A percentile compares a stretch with the other conserved stretches of the same genome.
These are phyloP conservation scores for Pleoardoris graminearum DNA, from an alignment of 2,329 filamentous ascomycete genomes.

Conservation along the genomic window DNA sequence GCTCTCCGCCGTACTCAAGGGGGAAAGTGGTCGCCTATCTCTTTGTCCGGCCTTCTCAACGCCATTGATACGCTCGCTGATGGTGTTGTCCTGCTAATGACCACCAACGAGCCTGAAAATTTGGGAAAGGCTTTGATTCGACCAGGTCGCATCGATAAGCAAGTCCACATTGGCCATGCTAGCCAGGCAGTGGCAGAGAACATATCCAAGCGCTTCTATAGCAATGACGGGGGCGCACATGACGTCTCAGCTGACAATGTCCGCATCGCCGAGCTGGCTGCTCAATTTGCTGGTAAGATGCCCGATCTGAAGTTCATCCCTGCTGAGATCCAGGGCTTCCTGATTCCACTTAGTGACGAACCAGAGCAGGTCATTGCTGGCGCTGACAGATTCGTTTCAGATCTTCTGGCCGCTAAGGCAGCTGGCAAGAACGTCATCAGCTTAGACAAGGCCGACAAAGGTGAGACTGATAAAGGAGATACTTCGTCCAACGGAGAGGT, in stretches of 20 bases:
- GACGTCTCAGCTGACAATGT: conserved; percentile 10
- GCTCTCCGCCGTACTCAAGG: too few relatives aligned
- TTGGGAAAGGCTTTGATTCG: conserved; percentile 71
- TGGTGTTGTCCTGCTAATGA: too few relatives aligned
- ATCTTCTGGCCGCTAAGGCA: not conserved
- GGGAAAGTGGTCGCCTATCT: too few relatives aligned
- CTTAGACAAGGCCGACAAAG: too few relatives aligned
- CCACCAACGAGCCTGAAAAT: too few relatives aligned
- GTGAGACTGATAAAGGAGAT: too few relatives aligned
- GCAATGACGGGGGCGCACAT: conserved; percentile 10
- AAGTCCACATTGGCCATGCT: conserved; percentile 62
- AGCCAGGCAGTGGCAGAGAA: conserved; percentile 46
- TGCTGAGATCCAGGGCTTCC: conserved; percentile 58
- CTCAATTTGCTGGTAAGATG: conserved; percentile 50
- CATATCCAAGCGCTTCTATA: conserved; percentile 50
- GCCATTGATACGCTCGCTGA: too few relatives aligned
- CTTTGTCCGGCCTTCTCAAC: too few relatives aligned
- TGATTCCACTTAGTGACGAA: conserved; percentile 55
- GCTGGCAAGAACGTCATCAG: not conserved
- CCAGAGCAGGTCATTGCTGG: conserved; percentile 50
- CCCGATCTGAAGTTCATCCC: conserved; percentile 55
- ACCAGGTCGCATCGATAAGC: conserved; percentile 71
- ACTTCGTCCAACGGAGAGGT: too few relatives aligned
- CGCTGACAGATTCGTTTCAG: conserved; percentile 46
- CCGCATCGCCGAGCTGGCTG: conserved; percentile 48